Evolutionary conservation across 768 basidiomycete genomes (phyloP), one percentile per base, ranked within the genome.

Genomic region (Lactifluus volemus): DNA sequence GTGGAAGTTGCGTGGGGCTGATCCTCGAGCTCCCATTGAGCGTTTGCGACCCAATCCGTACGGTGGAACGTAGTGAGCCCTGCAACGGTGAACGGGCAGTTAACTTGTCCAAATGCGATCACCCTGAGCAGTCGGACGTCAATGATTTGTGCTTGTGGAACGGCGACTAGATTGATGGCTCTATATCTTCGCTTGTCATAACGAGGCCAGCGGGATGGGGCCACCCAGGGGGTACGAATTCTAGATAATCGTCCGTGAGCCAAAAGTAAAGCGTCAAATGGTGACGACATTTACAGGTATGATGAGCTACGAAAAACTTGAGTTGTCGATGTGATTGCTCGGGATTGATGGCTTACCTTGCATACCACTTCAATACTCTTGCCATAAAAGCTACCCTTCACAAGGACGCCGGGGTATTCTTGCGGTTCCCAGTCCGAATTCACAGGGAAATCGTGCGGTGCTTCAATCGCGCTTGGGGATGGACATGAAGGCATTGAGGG

Each of bases 31-130:
- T 55, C 47, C 62, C 64, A 65, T 2, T 49, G 48, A 32, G 64
- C 64, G 4, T 2, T 45, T 39, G 53, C 64, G 5, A 6, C 62
- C 42, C 47, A 56, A 5, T 60, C 41, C 9, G n/a, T 34, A 29
- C 51, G 39, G 49, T 60, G 17, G 48, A 53, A 57, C 29, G 49
- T 17, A 17, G 2, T 30, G 14, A 38, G 49, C 32, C 56, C 25
- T 39, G 2, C 30, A 17, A 63, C 44, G 5, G 42, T 21, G 4
- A 62, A 38, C 1, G 50, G 58, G 30, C 34, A 25, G 15, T 57
- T 11, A 15, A 21, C 14, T n/a, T 63, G 19, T 48, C 64, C 64
- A 41, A 65, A 65, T 8, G 34, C 58, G 11, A 65, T 30, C 11
- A 44, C 51, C 41, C 57, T 63, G 12, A 56, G 38, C 6, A 65